These are phyloP conservation scores for Saturnispora serradocipensis DNA, from an alignment of 805 yeast species.

Conservation along the genomic window DNA sequence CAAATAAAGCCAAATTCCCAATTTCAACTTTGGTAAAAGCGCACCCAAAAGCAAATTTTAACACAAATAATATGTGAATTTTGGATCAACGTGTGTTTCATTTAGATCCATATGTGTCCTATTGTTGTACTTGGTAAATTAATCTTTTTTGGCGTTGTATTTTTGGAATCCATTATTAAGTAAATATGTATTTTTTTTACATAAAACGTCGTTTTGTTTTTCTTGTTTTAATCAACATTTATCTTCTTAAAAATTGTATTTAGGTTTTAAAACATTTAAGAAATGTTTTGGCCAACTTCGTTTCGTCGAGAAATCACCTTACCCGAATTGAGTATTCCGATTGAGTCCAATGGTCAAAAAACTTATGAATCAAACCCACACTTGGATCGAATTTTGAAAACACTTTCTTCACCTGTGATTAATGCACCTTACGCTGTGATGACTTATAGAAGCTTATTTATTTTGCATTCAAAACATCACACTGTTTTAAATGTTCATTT, in stretches of 20 bases:
- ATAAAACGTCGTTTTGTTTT: not conserved
- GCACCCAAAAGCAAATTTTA: not conserved
- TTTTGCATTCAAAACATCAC: constrained; percentile 34
- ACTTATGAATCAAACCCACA: constrained; percentile 20
- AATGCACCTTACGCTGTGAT: constrained; percentile 25
- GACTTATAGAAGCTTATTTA: constrained; percentile 30
- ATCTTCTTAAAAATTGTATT: not conserved
- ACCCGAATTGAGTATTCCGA: constrained; percentile 21
- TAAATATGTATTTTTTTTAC: not conserved
- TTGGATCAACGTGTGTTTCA: not conserved
- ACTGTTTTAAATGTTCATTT: constrained; percentile 41
- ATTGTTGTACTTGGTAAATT: not conserved
- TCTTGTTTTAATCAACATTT: not conserved
- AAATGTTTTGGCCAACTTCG: constrained; percentile 28
- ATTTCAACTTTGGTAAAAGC: too few species aligned
- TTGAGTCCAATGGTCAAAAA: constrained; percentile 9
- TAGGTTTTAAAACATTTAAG: not conserved
- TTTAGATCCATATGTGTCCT: not conserved
- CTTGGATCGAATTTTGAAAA: constrained; percentile 16
- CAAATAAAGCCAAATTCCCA: not conserved
- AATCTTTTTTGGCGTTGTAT: not conserved
- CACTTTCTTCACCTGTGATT: not conserved
- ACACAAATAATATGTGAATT: not conserved
- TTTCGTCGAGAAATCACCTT: constrained; percentile 18
- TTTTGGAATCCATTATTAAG: not conserved